Percentiles rank a stretch among this genome's conserved stretches.
These are phyloP conservation scores for Passalora sequoiae DNA, from an alignment of 2,329 filamentous ascomycete genomes.

Conservation along the genomic window DNA sequence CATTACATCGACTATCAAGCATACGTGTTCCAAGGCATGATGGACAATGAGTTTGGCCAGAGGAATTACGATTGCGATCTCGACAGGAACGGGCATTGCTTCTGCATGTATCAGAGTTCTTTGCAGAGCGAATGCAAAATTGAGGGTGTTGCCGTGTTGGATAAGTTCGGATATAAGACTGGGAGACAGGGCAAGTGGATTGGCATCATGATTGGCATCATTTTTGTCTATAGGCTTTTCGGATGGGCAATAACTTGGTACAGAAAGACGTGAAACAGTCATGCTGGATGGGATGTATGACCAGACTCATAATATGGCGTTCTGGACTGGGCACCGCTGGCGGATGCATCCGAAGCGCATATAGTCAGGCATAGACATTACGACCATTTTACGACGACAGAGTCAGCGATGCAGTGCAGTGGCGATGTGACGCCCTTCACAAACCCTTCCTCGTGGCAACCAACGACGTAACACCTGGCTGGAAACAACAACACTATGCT, in stretches of 20 bases:
- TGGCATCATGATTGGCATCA: constrained; percentile 69
- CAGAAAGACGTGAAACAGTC: constrained; percentile 13
- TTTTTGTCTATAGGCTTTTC: constrained; percentile 63
- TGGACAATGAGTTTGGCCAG: constrained; percentile 76
- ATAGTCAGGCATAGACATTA: not conserved
- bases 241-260: constrained; percentile 51
- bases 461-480: no score
- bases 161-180: constrained; percentile 60
- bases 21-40: constrained; percentile 88
- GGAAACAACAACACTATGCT: no score
- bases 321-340: not conserved
- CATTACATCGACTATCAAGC: constrained; percentile 84
- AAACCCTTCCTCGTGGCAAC: not conserved
- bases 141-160: constrained; percentile 61
- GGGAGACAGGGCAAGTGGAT: constrained; percentile 60
- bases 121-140: constrained; percentile 61
- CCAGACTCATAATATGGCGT: not conserved
- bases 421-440: not conserved
- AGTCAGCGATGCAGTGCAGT: not conserved
- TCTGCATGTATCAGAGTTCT: constrained; percentile 64
- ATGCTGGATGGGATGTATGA: not conserved
- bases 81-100: constrained; percentile 40
- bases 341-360: not conserved
- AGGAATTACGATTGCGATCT: constrained; percentile 56
- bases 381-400: not conserved